Evolutionary conservation across 371 early-diverging fungal genomes (phyloP).

Genomic region (Choanephora cucurbitarum): DNA sequence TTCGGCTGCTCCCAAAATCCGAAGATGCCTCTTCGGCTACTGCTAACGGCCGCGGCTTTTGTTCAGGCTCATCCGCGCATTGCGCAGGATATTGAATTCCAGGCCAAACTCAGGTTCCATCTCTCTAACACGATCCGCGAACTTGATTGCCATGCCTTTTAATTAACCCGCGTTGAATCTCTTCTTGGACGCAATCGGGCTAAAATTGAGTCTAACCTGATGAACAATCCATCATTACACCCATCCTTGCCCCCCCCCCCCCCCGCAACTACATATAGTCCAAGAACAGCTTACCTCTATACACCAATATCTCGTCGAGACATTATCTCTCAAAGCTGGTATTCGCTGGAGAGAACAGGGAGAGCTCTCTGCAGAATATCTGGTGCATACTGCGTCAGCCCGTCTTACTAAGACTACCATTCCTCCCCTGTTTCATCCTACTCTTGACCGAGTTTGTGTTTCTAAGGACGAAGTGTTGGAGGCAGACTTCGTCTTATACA

Average conservation of each 20-base stretch:
- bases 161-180: not conserved
- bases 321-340: conserved; percentile 1
- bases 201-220: conserved; percentile 10
- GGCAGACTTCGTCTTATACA: conserved; percentile 10
- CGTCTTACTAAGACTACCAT: not conserved
- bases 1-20: not conserved
- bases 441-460: not conserved
- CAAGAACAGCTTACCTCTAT: not conserved
- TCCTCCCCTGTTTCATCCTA: not conserved
- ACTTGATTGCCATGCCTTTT: not conserved
- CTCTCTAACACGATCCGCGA: too few species aligned
- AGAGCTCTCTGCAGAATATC: conserved; percentile 7
- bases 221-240: conserved; percentile 6
- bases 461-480: conserved; percentile 2
- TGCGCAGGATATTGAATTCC: too few species aligned
- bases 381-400: not conserved
- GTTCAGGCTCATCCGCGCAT: not conserved
- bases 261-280: conserved; percentile 3
- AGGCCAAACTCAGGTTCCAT: too few species aligned
- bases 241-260: not conserved
- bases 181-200: not conserved
- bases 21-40: not conserved
- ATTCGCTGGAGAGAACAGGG: conserved; percentile 4
- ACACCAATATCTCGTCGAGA: conserved; percentile 4
- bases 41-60: not conserved